Conservation (phyloP, 1,284 basidiomycete genomes). For the Trichosporon ovoides region DNA sequence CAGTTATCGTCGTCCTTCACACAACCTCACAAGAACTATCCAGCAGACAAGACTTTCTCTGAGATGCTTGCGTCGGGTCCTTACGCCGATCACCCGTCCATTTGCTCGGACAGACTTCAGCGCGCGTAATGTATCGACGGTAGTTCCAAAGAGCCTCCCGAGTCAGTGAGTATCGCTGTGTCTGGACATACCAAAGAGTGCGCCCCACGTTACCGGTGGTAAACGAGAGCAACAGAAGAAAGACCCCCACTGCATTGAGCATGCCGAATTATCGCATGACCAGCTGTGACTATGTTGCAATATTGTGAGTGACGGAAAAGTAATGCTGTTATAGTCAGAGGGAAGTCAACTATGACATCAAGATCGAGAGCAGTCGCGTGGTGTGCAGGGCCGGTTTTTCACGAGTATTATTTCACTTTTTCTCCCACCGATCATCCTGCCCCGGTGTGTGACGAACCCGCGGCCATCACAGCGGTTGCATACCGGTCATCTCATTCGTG, state of each 20-base stretch:
- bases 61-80: constrained; percentile 30
- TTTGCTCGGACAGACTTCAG: constrained; percentile 28
- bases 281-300: too few species aligned
- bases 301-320: too few species aligned
- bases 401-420: too few species aligned
- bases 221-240: not conserved
- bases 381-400: too few species aligned
- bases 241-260: not conserved
- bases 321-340: too few species aligned
- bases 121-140: constrained; percentile 36
- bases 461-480: too few species aligned
- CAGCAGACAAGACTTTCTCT: constrained; percentile 30
- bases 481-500: too few species aligned
- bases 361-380: too few species aligned
- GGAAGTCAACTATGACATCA: too few species aligned
- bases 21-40: constrained; percentile 31
- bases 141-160: constrained; percentile 29
- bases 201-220: not conserved
- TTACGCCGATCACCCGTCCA: constrained; percentile 30
- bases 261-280: constrained; percentile 2
- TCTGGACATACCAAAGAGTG: constrained; percentile 8
- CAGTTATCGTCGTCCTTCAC: not conserved
- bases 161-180: constrained; percentile 13
- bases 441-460: too few species aligned
- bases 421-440: too few species aligned